Base-by-base conservation (phyloP, 768 basidiomycete species). In the Serendipita sp. region DNA sequence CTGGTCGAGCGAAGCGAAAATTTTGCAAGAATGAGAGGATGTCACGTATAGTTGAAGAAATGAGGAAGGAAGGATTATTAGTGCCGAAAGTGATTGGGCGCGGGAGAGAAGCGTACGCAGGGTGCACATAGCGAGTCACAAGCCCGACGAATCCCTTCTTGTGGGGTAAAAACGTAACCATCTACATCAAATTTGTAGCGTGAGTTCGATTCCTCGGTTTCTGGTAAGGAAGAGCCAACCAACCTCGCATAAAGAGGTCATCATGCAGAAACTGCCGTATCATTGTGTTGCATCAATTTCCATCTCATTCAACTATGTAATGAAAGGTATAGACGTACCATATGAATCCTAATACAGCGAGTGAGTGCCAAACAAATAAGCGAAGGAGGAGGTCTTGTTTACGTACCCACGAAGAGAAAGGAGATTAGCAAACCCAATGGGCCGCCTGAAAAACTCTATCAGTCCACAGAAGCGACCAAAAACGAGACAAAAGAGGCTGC, bases 91-190 rank as follows among this genome's bases (percentile, higher is more conserved):
- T 9, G n/a, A 48, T 48, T n/a, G n/a, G n/a, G n/a, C n/a, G n/a
- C n/a, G n/a, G n/a, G n/a, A n/a, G n/a, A 28, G 30, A 31, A 4
- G 28, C 53, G 9, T 33, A 58, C 53, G 53, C 53, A 4, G 53
- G 53, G 28, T 58, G 53, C 22, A 58, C 53, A 31, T 58, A 58
- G 11, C 53, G 22, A 26, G 53, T 24, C 9, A 58, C 30, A 24
- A 58, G 53, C 14, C 53, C 53, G 17, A 58, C 30, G 53, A 58
- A 58, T n/a, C 53, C 53, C n/a, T 58, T 58, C n/a, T 58, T 58
- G 53, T 58, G 53, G 4, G 53, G 53, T 11, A 58, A 28, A 28
- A 22, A 50, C 7, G 45, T 50, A 17, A 17, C 20, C 45, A 50
- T 50, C 45, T 50, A 28, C 17, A 7, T 22, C 20, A 20, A 17